phyloP scores from a whole-genome alignment of 2,329 filamentous ascomycete species.

The Talaromyces sp. region DNA sequence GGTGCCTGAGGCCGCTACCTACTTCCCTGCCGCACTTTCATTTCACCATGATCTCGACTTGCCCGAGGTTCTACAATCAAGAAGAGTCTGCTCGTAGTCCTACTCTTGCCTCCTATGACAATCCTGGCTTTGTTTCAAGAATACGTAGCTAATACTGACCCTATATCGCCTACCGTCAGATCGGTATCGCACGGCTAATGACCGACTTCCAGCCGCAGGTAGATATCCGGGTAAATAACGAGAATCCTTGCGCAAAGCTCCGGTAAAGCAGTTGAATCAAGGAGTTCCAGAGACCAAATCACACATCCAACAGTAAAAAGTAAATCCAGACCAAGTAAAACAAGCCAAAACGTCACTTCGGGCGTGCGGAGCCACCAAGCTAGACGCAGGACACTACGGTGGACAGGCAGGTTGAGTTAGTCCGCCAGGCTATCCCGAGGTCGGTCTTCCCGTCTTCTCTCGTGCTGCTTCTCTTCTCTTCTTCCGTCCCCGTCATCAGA shows the following conservation, averaged over 20 bases:
- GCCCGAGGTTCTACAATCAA: too few relatives aligned
- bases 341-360: not conserved
- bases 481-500: constrained; percentile 6
- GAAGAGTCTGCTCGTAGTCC: too few relatives aligned
- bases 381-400: not conserved
- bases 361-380: not conserved
- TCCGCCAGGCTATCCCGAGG: constrained; percentile 7
- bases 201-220: not conserved
- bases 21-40: too few relatives aligned
- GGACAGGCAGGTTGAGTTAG: not conserved
- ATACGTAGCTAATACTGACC: not conserved
- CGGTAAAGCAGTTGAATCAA: not conserved
- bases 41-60: too few relatives aligned
- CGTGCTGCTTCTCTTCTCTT: constrained; percentile 1
- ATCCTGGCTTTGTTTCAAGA: not conserved
- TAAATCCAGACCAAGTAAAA: not conserved
- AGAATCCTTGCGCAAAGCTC: not conserved
- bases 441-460: constrained; percentile 12
- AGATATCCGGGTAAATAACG: not conserved
- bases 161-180: not conserved
- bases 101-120: not conserved
- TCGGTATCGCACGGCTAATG: not conserved
- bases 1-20: not conserved
- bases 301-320: not conserved
- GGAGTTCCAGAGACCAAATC: not conserved